Percentiles rank a stretch among this genome's conserved stretches.
Conservation (phyloP, 331 rosid species). For the Malus hybrid region DNA sequence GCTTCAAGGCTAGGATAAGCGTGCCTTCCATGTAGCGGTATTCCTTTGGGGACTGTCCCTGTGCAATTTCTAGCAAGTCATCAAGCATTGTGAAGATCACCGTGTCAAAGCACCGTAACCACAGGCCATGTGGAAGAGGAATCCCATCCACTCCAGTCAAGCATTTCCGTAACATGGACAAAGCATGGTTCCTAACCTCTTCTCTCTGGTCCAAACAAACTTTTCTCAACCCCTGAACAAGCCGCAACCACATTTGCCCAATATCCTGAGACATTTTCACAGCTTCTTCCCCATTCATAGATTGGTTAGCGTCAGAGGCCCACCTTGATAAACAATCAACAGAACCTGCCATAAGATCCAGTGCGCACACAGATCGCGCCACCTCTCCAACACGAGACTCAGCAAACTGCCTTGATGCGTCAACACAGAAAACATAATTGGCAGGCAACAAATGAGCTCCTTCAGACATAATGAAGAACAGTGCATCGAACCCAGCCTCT, state of each 20-base stretch:
- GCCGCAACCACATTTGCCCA: constrained; percentile 92
- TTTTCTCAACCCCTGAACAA: constrained; percentile 86
- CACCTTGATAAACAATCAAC: constrained; percentile 28
- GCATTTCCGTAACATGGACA: constrained; percentile 66
- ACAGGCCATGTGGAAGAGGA: constrained; percentile 47
- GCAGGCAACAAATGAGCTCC: constrained; percentile 81
- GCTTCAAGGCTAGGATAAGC: constrained; percentile 68
- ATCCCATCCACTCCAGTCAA: constrained; percentile 66
- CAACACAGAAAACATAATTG: constrained; percentile 72
- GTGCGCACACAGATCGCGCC: constrained; percentile 78
- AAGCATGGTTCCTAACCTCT: constrained; percentile 85
- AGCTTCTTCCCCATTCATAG: constrained; percentile 64
- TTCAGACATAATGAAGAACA: constrained; percentile 77
- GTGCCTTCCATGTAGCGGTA: constrained; percentile 93
- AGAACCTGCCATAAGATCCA: constrained; percentile 72
- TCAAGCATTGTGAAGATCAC: constrained; percentile 80
- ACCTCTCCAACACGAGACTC: constrained; percentile 95
- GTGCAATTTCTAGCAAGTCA: constrained; percentile 79
- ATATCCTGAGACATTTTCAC: constrained; percentile 64
- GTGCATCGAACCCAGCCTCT: constrained; percentile 94
- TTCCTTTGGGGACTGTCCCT: constrained; percentile 66
- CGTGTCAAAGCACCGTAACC: constrained; percentile 86
- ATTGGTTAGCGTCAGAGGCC: constrained; percentile 63
- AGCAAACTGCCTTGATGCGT: constrained; percentile 87
- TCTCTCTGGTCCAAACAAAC: constrained; percentile 96